Conservation (phyloP, 768 basidiomycete species). For the Suillus luteus region DNA sequence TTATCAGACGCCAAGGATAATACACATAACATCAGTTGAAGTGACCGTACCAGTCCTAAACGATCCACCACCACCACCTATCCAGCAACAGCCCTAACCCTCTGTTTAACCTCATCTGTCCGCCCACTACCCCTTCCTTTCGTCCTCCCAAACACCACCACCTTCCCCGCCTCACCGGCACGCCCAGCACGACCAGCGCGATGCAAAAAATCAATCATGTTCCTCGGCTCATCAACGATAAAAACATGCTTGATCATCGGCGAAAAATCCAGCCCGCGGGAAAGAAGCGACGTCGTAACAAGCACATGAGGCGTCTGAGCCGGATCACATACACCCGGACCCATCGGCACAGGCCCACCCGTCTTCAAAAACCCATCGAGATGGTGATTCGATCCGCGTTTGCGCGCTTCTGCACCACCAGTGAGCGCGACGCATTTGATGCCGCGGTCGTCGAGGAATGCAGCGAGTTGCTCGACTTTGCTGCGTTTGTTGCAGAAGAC, state of each 20-base stretch:
- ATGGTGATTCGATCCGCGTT: slow-evolving; percentile 72
- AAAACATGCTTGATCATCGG: slow-evolving; percentile 80
- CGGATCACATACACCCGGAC: slow-evolving; percentile 23
- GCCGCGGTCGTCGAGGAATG: slow-evolving; percentile 58
- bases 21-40: not conserved
- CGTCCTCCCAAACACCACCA: slow-evolving; percentile 75
- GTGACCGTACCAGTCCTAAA: not conserved
- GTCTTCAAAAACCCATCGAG: slow-evolving; percentile 70
- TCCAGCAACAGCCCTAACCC: slow-evolving; percentile 43
- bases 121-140: slow-evolving; percentile 62
- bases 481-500: slow-evolving; percentile 81
- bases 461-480: slow-evolving; percentile 64
- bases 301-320: slow-evolving; percentile 61
- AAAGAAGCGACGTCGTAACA: slow-evolving; percentile 88
- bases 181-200: slow-evolving; percentile 84
- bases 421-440: slow-evolving; percentile 69
- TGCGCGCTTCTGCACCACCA: slow-evolving; percentile 56
- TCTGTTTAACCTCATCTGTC: slow-evolving; percentile 52
- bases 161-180: slow-evolving; percentile 69
- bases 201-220: slow-evolving; percentile 91
- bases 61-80: slow-evolving; percentile 19
- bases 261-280: slow-evolving; percentile 87
- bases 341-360: slow-evolving; percentile 11
- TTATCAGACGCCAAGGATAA: not conserved
- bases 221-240: slow-evolving; percentile 84